Evolutionary conservation across 768 basidiomycete genomes (phyloP).

Genomic region (Rhizopogon salebrosus): DNA sequence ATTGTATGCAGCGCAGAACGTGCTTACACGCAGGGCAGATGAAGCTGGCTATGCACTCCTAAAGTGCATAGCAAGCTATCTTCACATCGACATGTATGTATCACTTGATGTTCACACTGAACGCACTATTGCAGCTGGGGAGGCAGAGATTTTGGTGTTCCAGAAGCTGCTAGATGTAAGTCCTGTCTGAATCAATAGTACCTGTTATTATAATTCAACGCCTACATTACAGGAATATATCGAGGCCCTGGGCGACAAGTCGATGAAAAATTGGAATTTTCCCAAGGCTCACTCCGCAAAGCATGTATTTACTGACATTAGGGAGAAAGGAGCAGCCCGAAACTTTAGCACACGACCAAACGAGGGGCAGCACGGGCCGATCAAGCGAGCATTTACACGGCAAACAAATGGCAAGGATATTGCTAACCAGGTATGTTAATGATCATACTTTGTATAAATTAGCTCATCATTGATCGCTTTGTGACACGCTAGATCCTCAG

Average conservation of each 20-base stretch:
- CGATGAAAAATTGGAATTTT: constrained; percentile 1
- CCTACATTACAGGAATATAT: constrained; percentile 1
- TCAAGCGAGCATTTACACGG: not conserved
- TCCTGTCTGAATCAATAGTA: no score
- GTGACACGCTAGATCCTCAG: not conserved
- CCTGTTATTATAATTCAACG: no score
- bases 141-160: constrained; percentile 13
- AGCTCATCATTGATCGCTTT: no score
- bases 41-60: constrained; percentile 21
- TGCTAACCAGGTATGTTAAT: not conserved
- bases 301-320: not conserved
- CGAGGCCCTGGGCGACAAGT: not conserved
- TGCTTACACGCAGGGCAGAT: constrained; percentile 9
- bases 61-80: constrained; percentile 24
- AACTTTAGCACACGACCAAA: not conserved
- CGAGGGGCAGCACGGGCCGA: not conserved
- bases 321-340: not conserved
- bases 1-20: constrained; percentile 21
- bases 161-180: constrained; percentile 15
- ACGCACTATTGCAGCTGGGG: constrained; percentile 16
- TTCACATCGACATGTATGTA: constrained; percentile 25
- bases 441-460: no score
- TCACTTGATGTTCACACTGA: constrained; percentile 28
- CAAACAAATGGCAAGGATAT: not conserved
- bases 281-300: not conserved